Evolutionary conservation across 202 grass and related monocot genomes (phyloP).

Genomic region (Setaria italica): DNA sequence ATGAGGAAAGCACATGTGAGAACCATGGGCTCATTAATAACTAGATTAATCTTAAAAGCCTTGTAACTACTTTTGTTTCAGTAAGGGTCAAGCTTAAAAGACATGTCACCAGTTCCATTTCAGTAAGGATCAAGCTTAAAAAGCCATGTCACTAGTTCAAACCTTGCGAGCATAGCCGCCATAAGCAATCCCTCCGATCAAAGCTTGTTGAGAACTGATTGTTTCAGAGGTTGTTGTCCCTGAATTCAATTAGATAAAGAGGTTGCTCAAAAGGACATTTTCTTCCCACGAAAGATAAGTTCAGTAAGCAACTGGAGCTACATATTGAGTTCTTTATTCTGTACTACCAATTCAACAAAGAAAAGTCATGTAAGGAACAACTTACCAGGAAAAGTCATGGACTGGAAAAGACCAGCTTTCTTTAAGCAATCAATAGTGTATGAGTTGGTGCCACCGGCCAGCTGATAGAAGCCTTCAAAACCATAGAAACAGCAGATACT

Average conservation of each 20-base stretch:
- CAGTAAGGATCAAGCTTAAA: neutral
- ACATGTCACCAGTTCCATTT: neutral
- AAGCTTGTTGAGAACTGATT: conserved; percentile 45
- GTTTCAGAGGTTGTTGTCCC: conserved; percentile 27
- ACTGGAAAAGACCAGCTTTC: conserved; percentile 72
- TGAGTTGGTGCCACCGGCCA: conserved; percentile 88
- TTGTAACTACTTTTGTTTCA: neutral
- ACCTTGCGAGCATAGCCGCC: conserved; percentile 95
- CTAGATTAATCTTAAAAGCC: neutral
- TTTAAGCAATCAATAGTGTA: conserved; percentile 80
- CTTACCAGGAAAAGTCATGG: conserved; percentile 52
- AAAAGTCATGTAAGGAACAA: conserved; percentile 17
- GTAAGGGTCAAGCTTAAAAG: neutral
- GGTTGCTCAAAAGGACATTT: conserved; percentile 16
- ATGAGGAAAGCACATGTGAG: neutral
- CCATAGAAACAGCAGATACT: conserved; percentile 33
- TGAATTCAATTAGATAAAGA: conserved; percentile 26
- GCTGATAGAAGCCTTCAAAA: conserved; percentile 92
- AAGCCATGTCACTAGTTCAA: conserved; percentile 15
- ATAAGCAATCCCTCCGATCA: conserved; percentile 95
- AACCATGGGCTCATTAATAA: neutral
- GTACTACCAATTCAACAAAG: neutral
- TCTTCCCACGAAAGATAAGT: neutral
- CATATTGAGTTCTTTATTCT: neutral
- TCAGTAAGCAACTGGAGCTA: neutral